Conservation (phyloP, 2,329 filamentous ascomycete genomes). For the Septoria petroselini region DNA sequence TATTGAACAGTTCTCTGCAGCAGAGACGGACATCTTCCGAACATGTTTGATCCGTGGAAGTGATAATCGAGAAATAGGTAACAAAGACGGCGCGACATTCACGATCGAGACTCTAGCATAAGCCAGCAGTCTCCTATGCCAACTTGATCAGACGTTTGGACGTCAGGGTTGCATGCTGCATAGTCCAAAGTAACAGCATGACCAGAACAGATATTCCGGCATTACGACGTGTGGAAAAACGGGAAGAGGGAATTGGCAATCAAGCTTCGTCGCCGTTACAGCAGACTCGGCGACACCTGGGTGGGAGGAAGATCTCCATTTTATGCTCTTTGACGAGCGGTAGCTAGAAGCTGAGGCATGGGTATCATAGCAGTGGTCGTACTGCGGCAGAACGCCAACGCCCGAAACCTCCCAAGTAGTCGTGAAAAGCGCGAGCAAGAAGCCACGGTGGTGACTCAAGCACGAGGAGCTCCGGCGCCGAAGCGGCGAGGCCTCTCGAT, state of each 20-base stretch:
- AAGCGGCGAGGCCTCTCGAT: constrained; percentile 79
- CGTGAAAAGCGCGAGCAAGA: constrained; percentile 15
- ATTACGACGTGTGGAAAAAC: constrained; percentile 10
- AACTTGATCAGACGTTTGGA: no score
- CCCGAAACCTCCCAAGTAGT: constrained; percentile 21
- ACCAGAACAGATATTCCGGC: neutral
- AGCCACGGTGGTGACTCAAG: constrained; percentile 20
- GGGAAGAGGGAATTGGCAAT: constrained; percentile 22
- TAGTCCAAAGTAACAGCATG: no score
- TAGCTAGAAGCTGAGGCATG: constrained; percentile 15
- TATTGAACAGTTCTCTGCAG: no score
- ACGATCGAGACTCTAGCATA: no score
- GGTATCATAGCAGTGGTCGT: constrained; percentile 8
- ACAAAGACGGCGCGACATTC: no score
- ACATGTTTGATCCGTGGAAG: no score
- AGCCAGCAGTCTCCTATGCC: no score
- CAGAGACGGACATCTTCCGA: no score
- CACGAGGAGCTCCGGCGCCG: constrained; percentile 56
- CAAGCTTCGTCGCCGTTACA: constrained; percentile 24
- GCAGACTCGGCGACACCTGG: constrained; percentile 26
- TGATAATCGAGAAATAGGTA: no score
- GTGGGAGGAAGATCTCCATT: constrained; percentile 18
- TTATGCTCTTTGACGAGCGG: constrained; percentile 5
- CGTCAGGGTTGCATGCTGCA: no score
- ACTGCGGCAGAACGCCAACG: constrained; percentile 21